phyloP scores from a whole-genome alignment of 352 stramenopile species.

The Phytophthora podocarpi region DNA sequence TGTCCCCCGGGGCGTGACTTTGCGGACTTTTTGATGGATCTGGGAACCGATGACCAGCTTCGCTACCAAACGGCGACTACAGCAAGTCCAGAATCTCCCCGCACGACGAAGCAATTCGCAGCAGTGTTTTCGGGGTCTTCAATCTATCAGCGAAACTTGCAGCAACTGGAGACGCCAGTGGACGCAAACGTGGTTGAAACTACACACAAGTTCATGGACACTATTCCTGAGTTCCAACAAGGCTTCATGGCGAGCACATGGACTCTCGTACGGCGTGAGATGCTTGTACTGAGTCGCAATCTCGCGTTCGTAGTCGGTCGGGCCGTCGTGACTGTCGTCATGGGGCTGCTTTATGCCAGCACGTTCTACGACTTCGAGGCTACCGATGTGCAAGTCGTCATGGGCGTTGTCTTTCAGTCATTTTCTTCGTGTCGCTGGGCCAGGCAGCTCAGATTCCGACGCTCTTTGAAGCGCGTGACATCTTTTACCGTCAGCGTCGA shows the following conservation, averaged over 20 bases:
- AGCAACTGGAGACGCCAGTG: constrained; percentile 26
- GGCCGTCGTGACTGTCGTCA: constrained; percentile 46
- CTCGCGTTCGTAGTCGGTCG: constrained; percentile 45
- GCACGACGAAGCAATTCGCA: constrained; percentile 40
- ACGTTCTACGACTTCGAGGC: constrained; percentile 51
- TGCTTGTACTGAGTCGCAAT: constrained; percentile 57
- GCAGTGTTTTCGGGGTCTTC: constrained; percentile 28
- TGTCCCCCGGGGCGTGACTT: constrained; percentile 47
- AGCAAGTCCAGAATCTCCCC: constrained; percentile 12
- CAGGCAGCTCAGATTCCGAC: constrained; percentile 76
- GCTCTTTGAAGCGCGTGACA: constrained; percentile 74
- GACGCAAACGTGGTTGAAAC: constrained; percentile 16
- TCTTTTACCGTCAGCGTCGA: constrained; percentile 47
- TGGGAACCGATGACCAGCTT: constrained; percentile 44
- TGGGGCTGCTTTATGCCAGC: constrained; percentile 50
- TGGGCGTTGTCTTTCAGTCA: constrained; percentile 79
- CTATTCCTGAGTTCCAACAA: constrained; percentile 49
- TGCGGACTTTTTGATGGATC: constrained; percentile 53
- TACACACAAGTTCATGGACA: constrained; percentile 82
- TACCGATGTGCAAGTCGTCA: constrained; percentile 47
- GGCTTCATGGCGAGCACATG: constrained; percentile 32
- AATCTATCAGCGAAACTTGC: constrained; percentile 18
- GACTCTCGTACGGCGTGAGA: constrained; percentile 51
- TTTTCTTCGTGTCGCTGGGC: constrained; percentile 79
- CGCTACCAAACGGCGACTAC: constrained; percentile 37